Evolutionary conservation across 805 yeast species (phyloP).

Genomic region (Kurtzmaniella cleridarum): DNA sequence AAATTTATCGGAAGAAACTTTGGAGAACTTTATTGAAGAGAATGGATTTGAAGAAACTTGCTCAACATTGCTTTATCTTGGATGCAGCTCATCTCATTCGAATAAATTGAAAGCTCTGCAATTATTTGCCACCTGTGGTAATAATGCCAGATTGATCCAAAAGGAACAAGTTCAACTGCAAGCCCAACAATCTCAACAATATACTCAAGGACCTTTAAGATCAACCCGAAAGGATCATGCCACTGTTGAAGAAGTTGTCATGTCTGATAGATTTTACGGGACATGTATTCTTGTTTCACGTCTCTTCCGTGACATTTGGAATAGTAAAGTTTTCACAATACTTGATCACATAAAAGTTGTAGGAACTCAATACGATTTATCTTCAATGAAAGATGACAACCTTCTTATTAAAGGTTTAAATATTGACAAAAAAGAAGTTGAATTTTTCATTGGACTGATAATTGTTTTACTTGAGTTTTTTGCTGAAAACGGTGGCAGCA

Average conservation of each 20-base stretch:
- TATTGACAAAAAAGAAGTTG: conserved; percentile 48
- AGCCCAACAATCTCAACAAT: conserved; percentile 10
- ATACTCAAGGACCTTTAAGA: conserved; percentile 9
- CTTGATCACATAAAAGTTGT: conserved; percentile 36
- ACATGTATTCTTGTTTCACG: conserved; percentile 74
- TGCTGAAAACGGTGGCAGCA: conserved; percentile 54
- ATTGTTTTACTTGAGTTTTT: conserved; percentile 67
- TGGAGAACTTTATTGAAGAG: conserved; percentile 63
- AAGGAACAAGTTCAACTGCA: conserved; percentile 7
- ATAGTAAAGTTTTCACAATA: conserved; percentile 54
- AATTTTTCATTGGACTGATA: conserved; percentile 66
- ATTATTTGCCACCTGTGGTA: conserved; percentile 50
- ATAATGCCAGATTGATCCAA: conserved; percentile 39
- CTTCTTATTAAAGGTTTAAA: conserved; percentile 41
- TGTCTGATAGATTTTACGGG: conserved; percentile 91
- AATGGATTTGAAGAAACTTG: conserved; percentile 90
- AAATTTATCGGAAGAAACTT: conserved; percentile 58
- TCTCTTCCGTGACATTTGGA: conserved; percentile 77
- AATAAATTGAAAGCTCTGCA: conserved; percentile 48
- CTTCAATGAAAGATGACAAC: conserved; percentile 39
- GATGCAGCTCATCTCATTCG: conserved; percentile 59
- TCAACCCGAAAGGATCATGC: conserved; percentile 24
- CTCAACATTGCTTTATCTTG: conserved; percentile 77
- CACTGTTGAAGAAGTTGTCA: conserved; percentile 66
- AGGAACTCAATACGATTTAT: conserved; percentile 25